Conservation (phyloP, 2,329 filamentous ascomycete genomes). For the Hypoxylon sp. region DNA sequence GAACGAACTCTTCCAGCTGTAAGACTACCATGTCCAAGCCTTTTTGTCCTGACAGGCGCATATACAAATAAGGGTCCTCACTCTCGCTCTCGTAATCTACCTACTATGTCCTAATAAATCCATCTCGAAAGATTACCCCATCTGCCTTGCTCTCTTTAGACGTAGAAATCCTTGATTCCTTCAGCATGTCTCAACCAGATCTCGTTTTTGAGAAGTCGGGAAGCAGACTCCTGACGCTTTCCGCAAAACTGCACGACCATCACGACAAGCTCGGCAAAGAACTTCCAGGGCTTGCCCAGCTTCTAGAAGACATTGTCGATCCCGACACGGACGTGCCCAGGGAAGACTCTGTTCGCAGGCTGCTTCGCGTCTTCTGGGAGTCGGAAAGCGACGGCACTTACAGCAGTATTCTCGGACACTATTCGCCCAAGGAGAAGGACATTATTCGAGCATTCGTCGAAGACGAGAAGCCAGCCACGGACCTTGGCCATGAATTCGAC, state of each 20-base stretch:
- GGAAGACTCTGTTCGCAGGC: slow-evolving; percentile 24
- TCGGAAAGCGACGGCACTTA: slow-evolving; percentile 22
- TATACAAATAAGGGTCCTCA: slow-evolving; percentile 4
- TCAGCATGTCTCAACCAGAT: slow-evolving; percentile 13
- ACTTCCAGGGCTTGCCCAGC: slow-evolving; percentile 20
- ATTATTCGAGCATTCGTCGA: slow-evolving; percentile 24
- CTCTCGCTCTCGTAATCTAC: background rate
- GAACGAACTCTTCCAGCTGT: background rate
- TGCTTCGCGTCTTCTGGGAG: slow-evolving; percentile 29
- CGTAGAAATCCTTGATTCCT: background rate
- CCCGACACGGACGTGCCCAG: slow-evolving; percentile 20
- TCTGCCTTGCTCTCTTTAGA: background rate
- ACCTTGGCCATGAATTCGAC: slow-evolving; percentile 16
- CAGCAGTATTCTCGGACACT: slow-evolving; percentile 9
- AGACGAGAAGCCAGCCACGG: slow-evolving; percentile 14
- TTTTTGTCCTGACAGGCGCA: background rate
- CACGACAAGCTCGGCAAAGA: slow-evolving; percentile 22
- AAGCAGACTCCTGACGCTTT: slow-evolving; percentile 13
- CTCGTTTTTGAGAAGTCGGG: slow-evolving; percentile 20
- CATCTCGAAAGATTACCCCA: background rate
- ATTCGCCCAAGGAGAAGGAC: slow-evolving; percentile 16
- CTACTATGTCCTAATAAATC: background rate
- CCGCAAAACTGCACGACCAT: slow-evolving; percentile 17
- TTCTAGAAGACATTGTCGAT: slow-evolving; percentile 24
- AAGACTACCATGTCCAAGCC: background rate